phyloP scores from a whole-genome alignment of 306 rosid genomes.

The Abrus precatorius region DNA sequence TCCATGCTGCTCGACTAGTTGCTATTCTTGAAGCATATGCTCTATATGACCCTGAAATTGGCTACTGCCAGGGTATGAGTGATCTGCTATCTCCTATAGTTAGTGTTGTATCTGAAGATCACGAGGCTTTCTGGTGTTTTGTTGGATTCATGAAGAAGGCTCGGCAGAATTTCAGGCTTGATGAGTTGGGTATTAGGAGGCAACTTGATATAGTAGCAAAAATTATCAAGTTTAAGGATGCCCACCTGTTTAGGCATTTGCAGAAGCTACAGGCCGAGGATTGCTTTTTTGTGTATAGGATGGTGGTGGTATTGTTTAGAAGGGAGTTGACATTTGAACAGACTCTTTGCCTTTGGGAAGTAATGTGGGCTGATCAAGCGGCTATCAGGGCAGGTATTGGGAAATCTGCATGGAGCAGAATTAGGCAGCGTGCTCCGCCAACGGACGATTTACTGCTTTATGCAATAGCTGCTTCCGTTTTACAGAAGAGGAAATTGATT shows the following conservation, averaged over 20 bases:
- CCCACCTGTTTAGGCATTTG: conserved; percentile 89
- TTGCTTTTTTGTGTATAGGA: conserved; percentile 96
- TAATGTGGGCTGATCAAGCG: conserved; percentile 99
- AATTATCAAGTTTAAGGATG: conserved; percentile 86
- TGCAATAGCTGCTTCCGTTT: conserved; percentile 95
- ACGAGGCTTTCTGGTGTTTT: conserved; percentile 99
- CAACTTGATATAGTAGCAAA: conserved; percentile 88
- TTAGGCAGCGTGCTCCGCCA: conserved; percentile 96
- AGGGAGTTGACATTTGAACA: conserved; percentile 97
- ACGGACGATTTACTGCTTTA: conserved; percentile 91
- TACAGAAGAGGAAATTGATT: conserved; percentile 92
- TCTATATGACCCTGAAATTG: conserved; percentile 92
- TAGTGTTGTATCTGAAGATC: conserved; percentile 84
- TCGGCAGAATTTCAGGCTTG: conserved; percentile 97
- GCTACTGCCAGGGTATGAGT: conserved; percentile 99
- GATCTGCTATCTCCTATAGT: conserved; percentile 96
- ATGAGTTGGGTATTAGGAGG: conserved; percentile 94
- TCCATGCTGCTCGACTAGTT: conserved; percentile 94
- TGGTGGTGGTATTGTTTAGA: conserved; percentile 98
- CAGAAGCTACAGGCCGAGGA: conserved; percentile 98
- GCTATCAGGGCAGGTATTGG: conserved; percentile 93
- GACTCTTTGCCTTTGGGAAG: conserved; percentile 98
- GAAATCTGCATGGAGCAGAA: conserved; percentile 97
- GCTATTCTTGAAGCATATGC: conserved; percentile 99
- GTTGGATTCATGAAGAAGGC: conserved; percentile 99